A percentile compares a stretch with the other conserved stretches of the same genome.
phyloP scores from a whole-genome alignment of 768 basidiomycete species.

The Leccinum rimulosum region DNA sequence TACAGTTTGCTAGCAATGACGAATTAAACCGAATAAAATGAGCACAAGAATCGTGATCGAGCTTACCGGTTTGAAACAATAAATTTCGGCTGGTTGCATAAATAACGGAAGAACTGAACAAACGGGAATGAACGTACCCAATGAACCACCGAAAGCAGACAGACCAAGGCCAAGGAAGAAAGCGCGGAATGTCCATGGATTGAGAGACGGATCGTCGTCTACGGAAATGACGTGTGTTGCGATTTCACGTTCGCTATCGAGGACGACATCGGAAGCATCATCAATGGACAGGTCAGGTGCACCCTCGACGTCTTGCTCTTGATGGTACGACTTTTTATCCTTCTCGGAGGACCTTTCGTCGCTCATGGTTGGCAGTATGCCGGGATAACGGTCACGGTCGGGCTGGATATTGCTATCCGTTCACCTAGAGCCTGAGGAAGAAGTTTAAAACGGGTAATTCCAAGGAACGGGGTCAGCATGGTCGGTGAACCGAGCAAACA shows the following conservation, averaged over 20 bases:
- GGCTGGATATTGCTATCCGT: not conserved
- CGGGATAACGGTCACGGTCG: not conserved
- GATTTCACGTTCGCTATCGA: slow-evolving; percentile 45
- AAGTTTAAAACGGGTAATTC: not conserved
- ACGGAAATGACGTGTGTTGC: slow-evolving; percentile 39
- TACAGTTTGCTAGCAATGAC: slow-evolving; percentile 45
- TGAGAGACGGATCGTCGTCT: slow-evolving; percentile 2
- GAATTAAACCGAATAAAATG: slow-evolving; percentile 1
- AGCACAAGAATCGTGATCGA: not conserved
- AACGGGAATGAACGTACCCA: not conserved
- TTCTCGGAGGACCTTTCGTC: slow-evolving; percentile 9
- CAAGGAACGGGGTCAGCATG: not conserved
- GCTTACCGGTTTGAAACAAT: slow-evolving; percentile 56
- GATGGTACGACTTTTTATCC: slow-evolving; percentile 14
- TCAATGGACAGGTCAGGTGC: slow-evolving; percentile 2
- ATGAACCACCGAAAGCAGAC: not conserved
- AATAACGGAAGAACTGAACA: not conserved
- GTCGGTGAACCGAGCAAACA: not conserved
- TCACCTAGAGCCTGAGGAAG: not conserved
- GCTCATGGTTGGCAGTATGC: not conserved
- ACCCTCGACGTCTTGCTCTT: slow-evolving; percentile 34
- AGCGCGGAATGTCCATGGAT: not conserved
- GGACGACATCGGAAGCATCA: slow-evolving; percentile 17
- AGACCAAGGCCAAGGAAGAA: not conserved
- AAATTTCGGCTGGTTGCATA: slow-evolving; percentile 46